Evolutionary conservation across 768 basidiomycete genomes (phyloP).

Genomic region (Tylopilus subfusipes): DNA sequence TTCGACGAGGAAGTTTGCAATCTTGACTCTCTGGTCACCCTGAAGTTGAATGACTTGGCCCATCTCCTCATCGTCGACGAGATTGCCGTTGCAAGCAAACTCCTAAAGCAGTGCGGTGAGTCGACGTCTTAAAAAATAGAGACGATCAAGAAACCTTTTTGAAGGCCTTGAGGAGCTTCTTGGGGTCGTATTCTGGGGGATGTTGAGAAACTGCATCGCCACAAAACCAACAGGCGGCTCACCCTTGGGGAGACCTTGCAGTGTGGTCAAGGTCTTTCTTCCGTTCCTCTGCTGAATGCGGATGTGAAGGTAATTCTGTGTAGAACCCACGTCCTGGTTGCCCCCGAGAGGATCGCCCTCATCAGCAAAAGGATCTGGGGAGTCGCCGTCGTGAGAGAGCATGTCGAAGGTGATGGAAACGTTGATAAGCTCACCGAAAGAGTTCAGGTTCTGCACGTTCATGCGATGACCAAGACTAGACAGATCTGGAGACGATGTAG

Average conservation of each 20-base stretch:
- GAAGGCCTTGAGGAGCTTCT: constrained; percentile 98
- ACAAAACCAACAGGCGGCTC: constrained; percentile 21
- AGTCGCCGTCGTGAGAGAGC: constrained; percentile 14
- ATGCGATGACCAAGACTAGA: constrained; percentile 66
- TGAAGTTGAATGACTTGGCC: constrained; percentile 98
- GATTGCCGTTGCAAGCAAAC: constrained; percentile 97
- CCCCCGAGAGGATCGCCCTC: constrained; percentile 80
- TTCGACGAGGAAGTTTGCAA: constrained; percentile 80
- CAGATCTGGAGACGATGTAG: constrained; percentile 46
- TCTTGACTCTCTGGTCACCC: constrained; percentile 94
- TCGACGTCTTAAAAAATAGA: not conserved
- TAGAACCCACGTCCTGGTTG: constrained; percentile 73
- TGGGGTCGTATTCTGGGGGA: constrained; percentile 85
- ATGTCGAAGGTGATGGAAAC: not conserved
- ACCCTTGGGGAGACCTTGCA: constrained; percentile 94
- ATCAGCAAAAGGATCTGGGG: constrained; percentile 91
- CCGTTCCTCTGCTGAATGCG: constrained; percentile 99
- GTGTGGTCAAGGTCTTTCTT: constrained; percentile 95
- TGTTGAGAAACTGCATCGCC: constrained; percentile 15
- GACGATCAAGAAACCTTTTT: constrained; percentile 71
- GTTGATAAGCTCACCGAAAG: constrained; percentile 54
- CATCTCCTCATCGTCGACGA: constrained; percentile 93
- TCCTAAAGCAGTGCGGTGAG: constrained; percentile 48
- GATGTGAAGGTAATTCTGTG: constrained; percentile 85
- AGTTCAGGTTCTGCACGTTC: constrained; percentile 90